phyloP scores from a whole-genome alignment of 140 eudicot genomes.

The Erigeron philadelphicus region DNA sequence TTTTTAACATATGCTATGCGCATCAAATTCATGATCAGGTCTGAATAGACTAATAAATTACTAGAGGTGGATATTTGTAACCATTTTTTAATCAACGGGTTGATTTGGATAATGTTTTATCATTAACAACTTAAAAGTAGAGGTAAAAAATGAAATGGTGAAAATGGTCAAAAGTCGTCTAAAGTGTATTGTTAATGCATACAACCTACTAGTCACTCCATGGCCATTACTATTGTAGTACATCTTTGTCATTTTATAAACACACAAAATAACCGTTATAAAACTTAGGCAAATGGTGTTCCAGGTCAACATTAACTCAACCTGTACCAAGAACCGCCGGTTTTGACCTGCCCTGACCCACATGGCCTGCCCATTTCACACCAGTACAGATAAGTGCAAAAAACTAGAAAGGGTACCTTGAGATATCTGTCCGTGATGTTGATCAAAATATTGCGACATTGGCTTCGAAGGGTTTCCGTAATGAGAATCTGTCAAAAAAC shows the following conservation, averaged over 20 bases:
- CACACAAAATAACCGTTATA: too few relatives aligned
- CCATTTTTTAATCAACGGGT: neutral
- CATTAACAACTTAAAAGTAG: conserved; percentile 6
- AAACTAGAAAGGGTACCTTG: conserved; percentile 43
- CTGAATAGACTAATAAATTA: neutral
- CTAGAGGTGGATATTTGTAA: neutral
- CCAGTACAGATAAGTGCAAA: conserved; percentile 1
- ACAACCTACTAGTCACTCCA: neutral
- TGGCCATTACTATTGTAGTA: too few relatives aligned
- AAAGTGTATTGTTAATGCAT: conserved; percentile 7
- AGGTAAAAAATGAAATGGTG: neutral
- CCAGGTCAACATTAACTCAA: too few relatives aligned
- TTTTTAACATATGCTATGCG: neutral
- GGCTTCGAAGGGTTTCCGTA: conserved; percentile 53
- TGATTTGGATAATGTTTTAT: neutral
- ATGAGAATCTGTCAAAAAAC: conserved; percentile 41
- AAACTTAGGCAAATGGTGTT: too few relatives aligned
- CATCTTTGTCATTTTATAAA: too few relatives aligned
- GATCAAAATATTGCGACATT: conserved; percentile 56
- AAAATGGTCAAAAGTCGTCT: neutral
- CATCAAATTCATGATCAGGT: neutral
- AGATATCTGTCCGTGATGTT: conserved; percentile 52
- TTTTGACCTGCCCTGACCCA: too few relatives aligned
- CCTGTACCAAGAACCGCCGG: too few relatives aligned
- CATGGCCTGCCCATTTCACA: too few relatives aligned